Evolutionary conservation across 129 eudicot species (phyloP).

Genomic region (Escallonia herrerae): DNA sequence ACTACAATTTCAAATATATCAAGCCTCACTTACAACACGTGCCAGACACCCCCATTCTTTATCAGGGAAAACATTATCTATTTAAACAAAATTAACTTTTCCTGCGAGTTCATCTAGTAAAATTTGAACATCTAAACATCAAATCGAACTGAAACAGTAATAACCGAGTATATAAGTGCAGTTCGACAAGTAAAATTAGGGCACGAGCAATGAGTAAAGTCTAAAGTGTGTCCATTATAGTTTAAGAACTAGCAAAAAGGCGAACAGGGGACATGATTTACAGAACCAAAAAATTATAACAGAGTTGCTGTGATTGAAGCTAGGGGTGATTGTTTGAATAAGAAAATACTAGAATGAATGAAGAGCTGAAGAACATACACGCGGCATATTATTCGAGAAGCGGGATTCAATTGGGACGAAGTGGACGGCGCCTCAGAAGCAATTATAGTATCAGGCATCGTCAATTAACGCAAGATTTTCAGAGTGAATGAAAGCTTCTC

Average conservation of each 20-base stretch:
- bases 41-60: too few species aligned
- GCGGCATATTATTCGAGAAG: constrained; percentile 66
- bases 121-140: too few species aligned
- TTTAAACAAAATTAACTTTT: too few species aligned
- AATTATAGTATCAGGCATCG: constrained; percentile 41
- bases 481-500: too few species aligned
- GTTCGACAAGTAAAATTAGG: neutral
- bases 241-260: neutral
- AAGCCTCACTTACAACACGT: too few species aligned
- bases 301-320: neutral
- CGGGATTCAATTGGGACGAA: constrained; percentile 42
- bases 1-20: too few species aligned
- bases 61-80: too few species aligned
- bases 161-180: too few species aligned
- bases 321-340: neutral
- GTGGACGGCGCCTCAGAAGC: constrained; percentile 35
- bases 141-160: too few species aligned
- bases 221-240: neutral
- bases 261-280: neutral
- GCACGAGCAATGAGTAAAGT: neutral
- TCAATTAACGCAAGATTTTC: neutral
- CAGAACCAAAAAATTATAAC: neutral
- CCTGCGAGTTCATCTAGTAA: too few species aligned
- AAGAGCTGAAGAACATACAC: constrained; percentile 45
- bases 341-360: neutral